These are phyloP conservation scores for Sporothrix humicola DNA, from an alignment of 2,329 filamentous ascomycete genomes.

Conservation along the genomic window DNA sequence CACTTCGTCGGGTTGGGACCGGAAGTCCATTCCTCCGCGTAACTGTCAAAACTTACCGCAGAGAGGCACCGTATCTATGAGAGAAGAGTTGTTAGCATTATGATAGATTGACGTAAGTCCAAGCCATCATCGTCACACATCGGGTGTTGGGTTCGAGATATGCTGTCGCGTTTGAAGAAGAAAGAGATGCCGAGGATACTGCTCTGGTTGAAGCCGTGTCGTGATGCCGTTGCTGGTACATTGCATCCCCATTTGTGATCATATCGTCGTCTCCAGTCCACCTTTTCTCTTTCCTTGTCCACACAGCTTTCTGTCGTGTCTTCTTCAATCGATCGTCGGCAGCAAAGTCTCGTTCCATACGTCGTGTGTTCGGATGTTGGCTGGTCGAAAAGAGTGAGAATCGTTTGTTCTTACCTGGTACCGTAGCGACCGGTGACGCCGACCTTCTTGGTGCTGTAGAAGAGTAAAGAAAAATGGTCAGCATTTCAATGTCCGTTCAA, in stretches of 20 bases:
- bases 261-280: not conserved
- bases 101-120: not conserved
- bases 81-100: conserved; percentile 30
- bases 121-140: not conserved
- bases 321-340: not conserved
- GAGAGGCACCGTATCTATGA: conserved; percentile 92
- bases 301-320: not conserved
- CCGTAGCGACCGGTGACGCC: conserved; percentile 82
- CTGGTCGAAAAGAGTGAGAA: not conserved
- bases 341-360: not conserved
- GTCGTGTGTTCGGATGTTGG: not conserved
- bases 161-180: not conserved
- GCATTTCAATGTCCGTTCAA: conserved; percentile 27
- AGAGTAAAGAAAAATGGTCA: conserved; percentile 34
- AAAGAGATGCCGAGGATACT: not conserved
- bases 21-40: not conserved
- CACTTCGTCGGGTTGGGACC: not conserved
- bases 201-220: not conserved
- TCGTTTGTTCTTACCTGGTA: conserved; percentile 39
- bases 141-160: not conserved
- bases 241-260: not conserved
- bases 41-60: conserved; percentile 50
- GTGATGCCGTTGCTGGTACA: not conserved
- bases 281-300: not conserved
- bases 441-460: conserved; percentile 85